phyloP scores from a whole-genome alignment of 768 basidiomycete species.

The Chiua virens region DNA sequence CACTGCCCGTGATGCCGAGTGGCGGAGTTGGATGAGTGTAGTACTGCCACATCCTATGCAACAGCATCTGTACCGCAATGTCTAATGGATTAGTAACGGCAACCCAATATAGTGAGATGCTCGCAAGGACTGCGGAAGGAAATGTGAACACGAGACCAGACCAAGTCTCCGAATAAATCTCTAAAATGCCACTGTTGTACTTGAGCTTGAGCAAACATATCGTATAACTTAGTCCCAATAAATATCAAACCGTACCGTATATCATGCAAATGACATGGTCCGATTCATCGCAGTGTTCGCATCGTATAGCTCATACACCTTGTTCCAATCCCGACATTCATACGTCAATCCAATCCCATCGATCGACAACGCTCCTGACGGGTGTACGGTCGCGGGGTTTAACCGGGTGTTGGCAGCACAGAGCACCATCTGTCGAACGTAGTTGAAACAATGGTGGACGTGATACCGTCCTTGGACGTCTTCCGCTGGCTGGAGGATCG shows the following conservation, averaged over 20 bases:
- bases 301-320: constrained; percentile 22
- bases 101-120: too few species aligned
- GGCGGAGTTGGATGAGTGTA: too few species aligned
- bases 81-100: too few species aligned
- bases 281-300: constrained; percentile 20
- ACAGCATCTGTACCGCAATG: too few species aligned
- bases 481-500: constrained; percentile 10
- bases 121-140: too few species aligned
- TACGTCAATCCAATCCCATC: constrained; percentile 25
- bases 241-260: not conserved
- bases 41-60: too few species aligned
- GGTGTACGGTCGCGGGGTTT: constrained; percentile 19
- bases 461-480: constrained; percentile 7
- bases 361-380: constrained; percentile 9
- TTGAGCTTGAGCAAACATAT: too few species aligned
- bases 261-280: constrained; percentile 9
- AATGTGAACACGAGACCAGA: too few species aligned
- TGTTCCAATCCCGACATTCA: constrained; percentile 21
- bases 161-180: too few species aligned
- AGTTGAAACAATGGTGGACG: constrained; percentile 40
- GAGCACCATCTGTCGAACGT: constrained; percentile 38
- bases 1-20: too few species aligned
- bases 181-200: too few species aligned
- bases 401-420: constrained; percentile 36
- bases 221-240: not conserved